These are phyloP conservation scores for Aspergillus fijiensis DNA, from an alignment of 2,329 filamentous ascomycete species.

Conservation along the genomic window DNA sequence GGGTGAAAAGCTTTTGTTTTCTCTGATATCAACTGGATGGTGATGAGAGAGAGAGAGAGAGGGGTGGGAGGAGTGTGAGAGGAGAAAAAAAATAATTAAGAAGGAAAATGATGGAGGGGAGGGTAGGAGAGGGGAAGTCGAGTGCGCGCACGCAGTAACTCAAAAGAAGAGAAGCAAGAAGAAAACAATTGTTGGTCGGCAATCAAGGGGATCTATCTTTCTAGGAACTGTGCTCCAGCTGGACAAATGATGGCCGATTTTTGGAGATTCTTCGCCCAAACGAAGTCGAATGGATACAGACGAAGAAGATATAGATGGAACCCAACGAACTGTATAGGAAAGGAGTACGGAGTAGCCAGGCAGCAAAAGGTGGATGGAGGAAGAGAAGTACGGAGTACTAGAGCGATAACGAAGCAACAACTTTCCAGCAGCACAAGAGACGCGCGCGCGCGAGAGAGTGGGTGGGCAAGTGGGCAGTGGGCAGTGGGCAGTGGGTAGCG, in stretches of 20 bases:
- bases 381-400: too few species aligned
- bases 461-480: neutral
- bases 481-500: too few species aligned
- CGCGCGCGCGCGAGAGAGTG: neutral
- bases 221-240: neutral
- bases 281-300: neutral
- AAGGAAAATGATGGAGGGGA: neutral
- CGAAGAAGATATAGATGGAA: too few species aligned
- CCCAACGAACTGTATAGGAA: too few species aligned
- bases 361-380: neutral
- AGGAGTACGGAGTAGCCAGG: neutral
- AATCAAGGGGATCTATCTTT: neutral
- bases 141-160: neutral
- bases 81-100: neutral
- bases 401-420: neutral
- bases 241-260: too few species aligned
- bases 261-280: neutral
- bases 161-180: neutral
- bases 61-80: neutral
- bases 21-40: neutral
- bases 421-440: neutral
- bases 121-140: neutral
- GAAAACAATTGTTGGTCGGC: neutral
- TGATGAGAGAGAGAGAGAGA: conserved; percentile 1
- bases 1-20: neutral